These are phyloP conservation scores for Leccinum disarticulatum DNA, from an alignment of 768 basidiomycete genomes.

Conservation along the genomic window DNA sequence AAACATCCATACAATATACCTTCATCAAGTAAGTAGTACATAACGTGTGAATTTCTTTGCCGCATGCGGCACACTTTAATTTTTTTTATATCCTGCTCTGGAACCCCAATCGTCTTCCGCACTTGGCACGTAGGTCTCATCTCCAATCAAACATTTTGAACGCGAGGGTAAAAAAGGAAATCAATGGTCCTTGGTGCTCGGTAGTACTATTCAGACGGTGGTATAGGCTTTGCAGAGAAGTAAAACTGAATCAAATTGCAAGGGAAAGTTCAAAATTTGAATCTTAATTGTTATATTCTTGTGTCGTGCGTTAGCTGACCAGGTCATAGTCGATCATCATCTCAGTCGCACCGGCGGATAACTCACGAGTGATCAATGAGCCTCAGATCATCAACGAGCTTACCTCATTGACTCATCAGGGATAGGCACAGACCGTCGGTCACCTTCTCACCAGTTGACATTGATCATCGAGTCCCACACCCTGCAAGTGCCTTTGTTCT, in stretches of 20 bases:
- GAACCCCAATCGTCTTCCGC: too few species aligned
- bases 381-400: not conserved
- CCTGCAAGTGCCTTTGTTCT: not conserved
- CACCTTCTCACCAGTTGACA: not conserved
- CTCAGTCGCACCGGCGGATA: too few species aligned
- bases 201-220: not conserved
- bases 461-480: not conserved
- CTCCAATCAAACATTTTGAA: not conserved
- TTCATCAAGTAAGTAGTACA: too few species aligned
- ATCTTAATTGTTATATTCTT: too few species aligned
- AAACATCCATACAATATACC: too few species aligned
- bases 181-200: not conserved
- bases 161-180: not conserved
- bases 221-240: not conserved
- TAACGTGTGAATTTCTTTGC: too few species aligned
- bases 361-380: too few species aligned
- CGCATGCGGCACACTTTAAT: too few species aligned
- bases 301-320: too few species aligned
- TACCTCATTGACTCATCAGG: not conserved
- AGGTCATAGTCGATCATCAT: too few species aligned
- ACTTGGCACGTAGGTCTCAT: not conserved
- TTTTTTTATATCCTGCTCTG: too few species aligned
- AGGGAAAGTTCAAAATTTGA: too few species aligned
- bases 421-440: not conserved
- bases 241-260: not conserved